Conservation (phyloP, 139 green algal genomes). For the Marvania coccoides region DNA sequence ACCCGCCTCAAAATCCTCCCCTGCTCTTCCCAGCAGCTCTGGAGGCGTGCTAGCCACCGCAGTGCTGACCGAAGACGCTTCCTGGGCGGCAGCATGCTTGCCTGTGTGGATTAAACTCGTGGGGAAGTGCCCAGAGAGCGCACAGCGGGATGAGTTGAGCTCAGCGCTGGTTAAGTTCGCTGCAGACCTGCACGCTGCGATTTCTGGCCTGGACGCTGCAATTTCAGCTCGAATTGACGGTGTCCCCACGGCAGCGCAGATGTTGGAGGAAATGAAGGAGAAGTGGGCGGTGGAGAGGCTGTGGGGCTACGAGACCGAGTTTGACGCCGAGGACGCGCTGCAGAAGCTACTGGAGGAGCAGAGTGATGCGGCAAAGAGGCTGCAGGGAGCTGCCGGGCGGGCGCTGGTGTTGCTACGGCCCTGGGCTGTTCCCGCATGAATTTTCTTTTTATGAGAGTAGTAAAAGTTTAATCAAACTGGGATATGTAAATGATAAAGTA, state of each 20-base stretch:
- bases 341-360: background rate
- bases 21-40: background rate
- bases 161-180: too few species aligned
- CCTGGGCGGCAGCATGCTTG: background rate
- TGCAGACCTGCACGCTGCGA: too few species aligned
- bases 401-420: too few species aligned
- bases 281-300: background rate
- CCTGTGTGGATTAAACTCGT: background rate
- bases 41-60: background rate
- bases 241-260: background rate
- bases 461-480: too few species aligned
- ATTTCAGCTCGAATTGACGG: too few species aligned
- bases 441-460: too few species aligned
- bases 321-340: background rate
- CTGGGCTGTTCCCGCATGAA: too few species aligned
- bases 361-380: background rate
- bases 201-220: too few species aligned
- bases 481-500: too few species aligned
- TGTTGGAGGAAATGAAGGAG: background rate
- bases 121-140: too few species aligned
- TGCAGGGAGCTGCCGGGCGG: background rate
- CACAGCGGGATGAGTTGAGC: too few species aligned
- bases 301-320: background rate
- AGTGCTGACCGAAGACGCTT: background rate
- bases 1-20: too few species aligned